Evolutionary conservation across 2,329 filamentous ascomycete genomes (phyloP).

Genomic region (Penicillium griseofulvum): DNA sequence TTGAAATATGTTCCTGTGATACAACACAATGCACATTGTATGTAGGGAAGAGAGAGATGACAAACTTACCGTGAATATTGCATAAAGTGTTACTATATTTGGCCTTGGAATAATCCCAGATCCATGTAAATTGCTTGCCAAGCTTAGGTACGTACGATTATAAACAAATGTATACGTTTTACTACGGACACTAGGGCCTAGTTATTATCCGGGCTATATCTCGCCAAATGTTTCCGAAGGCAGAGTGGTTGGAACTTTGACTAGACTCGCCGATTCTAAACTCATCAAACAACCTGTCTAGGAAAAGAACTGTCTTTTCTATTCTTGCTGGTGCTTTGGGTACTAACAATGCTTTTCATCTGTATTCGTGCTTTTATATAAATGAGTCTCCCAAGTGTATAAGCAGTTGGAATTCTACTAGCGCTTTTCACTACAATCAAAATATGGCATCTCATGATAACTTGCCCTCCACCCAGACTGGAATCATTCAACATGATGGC

Average conservation of each 20-base stretch:
- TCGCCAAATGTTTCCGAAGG: neutral
- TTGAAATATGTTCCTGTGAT: neutral
- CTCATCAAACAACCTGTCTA: neutral
- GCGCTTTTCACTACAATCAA: neutral
- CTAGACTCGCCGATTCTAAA: neutral
- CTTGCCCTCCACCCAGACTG: conserved; percentile 14
- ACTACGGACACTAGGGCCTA: too few relatives aligned
- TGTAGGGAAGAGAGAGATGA: neutral
- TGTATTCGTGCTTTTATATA: neutral
- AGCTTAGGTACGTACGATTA: too few relatives aligned
- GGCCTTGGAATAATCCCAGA: neutral
- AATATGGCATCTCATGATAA: neutral
- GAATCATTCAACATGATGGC: conserved; percentile 20
- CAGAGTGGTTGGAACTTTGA: neutral
- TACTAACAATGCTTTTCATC: too few relatives aligned
- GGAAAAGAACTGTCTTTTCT: neutral
- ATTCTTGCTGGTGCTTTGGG: neutral
- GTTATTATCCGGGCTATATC: neutral
- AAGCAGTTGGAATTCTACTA: neutral
- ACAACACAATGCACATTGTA: neutral
- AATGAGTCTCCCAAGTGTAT: neutral
- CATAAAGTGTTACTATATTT: neutral
- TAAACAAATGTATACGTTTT: too few relatives aligned
- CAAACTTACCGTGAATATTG: neutral
- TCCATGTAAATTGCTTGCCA: too few relatives aligned